Conservation (phyloP, 2,329 filamentous ascomycete species). For the Ophioceras dolichostomum region DNA sequence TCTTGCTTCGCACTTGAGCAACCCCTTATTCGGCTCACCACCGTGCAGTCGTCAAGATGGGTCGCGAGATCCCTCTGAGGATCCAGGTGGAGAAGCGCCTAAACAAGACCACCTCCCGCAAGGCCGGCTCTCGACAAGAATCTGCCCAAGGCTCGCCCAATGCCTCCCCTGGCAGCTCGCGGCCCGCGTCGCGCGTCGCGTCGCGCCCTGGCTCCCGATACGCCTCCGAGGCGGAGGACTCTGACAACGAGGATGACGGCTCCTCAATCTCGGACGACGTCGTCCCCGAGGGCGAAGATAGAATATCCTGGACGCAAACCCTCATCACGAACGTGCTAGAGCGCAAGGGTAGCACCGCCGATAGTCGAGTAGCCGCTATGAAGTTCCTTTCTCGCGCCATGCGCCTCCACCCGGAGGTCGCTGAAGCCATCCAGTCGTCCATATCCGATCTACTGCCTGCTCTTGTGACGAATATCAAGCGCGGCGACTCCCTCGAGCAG, state of each 20-base stretch:
- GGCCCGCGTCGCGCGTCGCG: constrained; percentile 41
- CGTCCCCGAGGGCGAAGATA: no score
- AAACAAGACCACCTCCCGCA: constrained; percentile 63
- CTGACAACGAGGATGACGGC: constrained; percentile 34
- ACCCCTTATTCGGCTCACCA: no score
- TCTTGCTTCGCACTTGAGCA: no score
- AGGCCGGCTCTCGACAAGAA: constrained; percentile 46
- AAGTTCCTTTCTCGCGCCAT: no score
- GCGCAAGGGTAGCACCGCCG: constrained; percentile 65
- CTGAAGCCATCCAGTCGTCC: no score
- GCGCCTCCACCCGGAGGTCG: no score
- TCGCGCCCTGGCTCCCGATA: constrained; percentile 44
- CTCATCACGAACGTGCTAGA: constrained; percentile 59
- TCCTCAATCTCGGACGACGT: no score
- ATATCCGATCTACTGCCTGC: constrained; percentile 49
- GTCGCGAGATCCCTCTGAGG: no score
- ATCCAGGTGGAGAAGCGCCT: no score
- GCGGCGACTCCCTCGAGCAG: constrained; percentile 57
- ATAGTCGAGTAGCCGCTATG: constrained; percentile 55
- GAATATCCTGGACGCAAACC: constrained; percentile 50
- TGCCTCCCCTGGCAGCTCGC: constrained; percentile 45
- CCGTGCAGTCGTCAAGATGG: no score
- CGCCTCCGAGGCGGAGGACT: constrained; percentile 50
- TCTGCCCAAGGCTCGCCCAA: constrained; percentile 46
- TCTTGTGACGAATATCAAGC: constrained; percentile 58